These are phyloP conservation scores for Pichiaceae sp. DNA, from an alignment of 1,139 yeast species.

Conservation along the genomic window DNA sequence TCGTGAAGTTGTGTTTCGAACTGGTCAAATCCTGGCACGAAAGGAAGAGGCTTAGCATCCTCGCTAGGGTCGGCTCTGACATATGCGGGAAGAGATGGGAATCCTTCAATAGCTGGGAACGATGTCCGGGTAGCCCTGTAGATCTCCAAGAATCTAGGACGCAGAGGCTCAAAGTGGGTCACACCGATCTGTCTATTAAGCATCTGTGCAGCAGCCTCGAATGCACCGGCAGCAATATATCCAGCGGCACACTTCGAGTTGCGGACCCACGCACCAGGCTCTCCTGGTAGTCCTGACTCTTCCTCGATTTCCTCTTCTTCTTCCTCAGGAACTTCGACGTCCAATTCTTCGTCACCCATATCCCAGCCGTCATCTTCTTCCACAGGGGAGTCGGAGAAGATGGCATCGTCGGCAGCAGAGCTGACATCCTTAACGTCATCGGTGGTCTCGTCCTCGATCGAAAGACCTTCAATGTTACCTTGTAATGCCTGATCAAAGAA, in stretches of 20 bases:
- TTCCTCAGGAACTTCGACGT: constrained; percentile 54
- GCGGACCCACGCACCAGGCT: constrained; percentile 75
- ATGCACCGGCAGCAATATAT: constrained; percentile 92
- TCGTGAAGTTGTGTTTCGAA: constrained; percentile 57
- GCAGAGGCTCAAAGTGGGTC: constrained; percentile 78
- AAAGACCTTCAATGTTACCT: constrained; percentile 66
- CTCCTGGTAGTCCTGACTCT: constrained; percentile 42
- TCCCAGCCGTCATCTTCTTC: constrained; percentile 56
- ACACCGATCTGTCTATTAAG: constrained; percentile 86
- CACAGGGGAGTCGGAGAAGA: constrained; percentile 33
- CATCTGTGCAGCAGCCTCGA: constrained; percentile 91
- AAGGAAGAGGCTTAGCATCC: constrained; percentile 48
- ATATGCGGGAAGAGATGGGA: constrained; percentile 63
- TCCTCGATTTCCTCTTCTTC: constrained; percentile 43
- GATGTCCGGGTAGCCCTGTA: constrained; percentile 73
- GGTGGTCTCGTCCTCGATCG: constrained; percentile 30
- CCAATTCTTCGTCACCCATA: constrained; percentile 53
- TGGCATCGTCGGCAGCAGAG: constrained; percentile 28
- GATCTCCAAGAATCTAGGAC: constrained; percentile 72
- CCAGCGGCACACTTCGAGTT: constrained; percentile 89
- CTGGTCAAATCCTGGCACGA: constrained; percentile 65
- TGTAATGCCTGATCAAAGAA: constrained; percentile 79
- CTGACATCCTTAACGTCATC: constrained; percentile 27
- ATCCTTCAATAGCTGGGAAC: constrained; percentile 56
- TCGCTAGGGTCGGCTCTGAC: constrained; percentile 59